phyloP scores from a whole-genome alignment of 2,329 filamentous ascomycete species.

The Ploettnerulaceae sp. region DNA sequence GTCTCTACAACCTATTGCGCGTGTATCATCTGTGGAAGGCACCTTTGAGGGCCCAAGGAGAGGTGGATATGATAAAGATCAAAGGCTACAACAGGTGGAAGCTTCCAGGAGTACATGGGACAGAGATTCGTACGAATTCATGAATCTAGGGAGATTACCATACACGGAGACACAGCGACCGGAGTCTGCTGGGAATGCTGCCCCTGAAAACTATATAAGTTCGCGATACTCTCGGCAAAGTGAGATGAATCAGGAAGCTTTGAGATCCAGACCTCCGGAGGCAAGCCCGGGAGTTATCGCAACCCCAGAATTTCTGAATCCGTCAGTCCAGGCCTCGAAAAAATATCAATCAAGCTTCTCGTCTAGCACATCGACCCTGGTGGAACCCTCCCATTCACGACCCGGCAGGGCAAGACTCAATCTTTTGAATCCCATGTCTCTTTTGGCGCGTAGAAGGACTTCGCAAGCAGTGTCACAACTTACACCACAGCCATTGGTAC shows the following conservation, averaged over 20 bases:
- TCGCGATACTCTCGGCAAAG: conserved; percentile 18
- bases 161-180: conserved; percentile 21
- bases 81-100: conserved; percentile 17
- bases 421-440: conserved; percentile 23
- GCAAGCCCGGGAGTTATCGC: conserved; percentile 17
- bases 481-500: conserved; percentile 25
- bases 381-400: conserved; percentile 15
- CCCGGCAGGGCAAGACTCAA: conserved; percentile 32
- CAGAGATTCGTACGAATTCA: conserved; percentile 20
- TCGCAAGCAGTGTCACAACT: conserved; percentile 32
- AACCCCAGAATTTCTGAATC: conserved; percentile 20
- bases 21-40: conserved; percentile 32
- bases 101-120: conserved; percentile 13
- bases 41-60: conserved; percentile 13
- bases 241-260: conserved; percentile 16
- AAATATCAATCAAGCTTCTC: conserved; percentile 26
- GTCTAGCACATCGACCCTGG: conserved; percentile 14
- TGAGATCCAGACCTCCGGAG: conserved; percentile 17
- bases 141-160: conserved; percentile 24
- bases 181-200: conserved; percentile 26
- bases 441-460: conserved; percentile 32
- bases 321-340: conserved; percentile 20
- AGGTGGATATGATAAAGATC: conserved; percentile 15
- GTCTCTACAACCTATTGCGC: conserved; percentile 39
- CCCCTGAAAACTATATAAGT: conserved; percentile 15